Base-by-base conservation (phyloP, 306 rosid genomes). In the Medicago arabica region DNA sequence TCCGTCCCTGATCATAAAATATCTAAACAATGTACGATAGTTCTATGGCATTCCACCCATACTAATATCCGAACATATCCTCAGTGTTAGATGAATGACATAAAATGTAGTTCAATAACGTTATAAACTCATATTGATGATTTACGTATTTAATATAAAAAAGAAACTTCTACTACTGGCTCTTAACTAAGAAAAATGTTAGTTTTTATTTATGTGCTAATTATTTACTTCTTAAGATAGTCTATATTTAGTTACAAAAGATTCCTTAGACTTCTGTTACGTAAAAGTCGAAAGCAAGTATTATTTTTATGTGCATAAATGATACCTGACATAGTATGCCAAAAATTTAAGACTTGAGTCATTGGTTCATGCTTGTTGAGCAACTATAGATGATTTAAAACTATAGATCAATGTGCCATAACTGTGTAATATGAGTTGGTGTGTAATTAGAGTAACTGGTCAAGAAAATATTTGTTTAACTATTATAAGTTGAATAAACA, bases 301-400 rank as follows among this genome's bases (percentile, higher is more conserved):
- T 54, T 9, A 28, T 28, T 40, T 69, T 46, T 60, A 17, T 47
- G 43, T 62, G 62, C 7, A 13, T 31, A 61, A 28, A 28, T 60
- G 31, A 38, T 53, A 53, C 50, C 28, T 54, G 43, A 19, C 66
- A 16, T 18, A 28, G 44, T 16, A n/a, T 60, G 50, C 64, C 70
- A 23, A 28, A 31, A 34, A 65, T 44, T 73, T 67, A 46, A 40
- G 39, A 19, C 50, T 8, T 23, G 28, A n/a, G 54, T 25, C 66
- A 8, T n/a, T 6, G 66, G 3, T 53, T 50, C 54, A 31, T 61
- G 21, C 49, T 31, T 62, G 34, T 74, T 74, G 62, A 53, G 53
- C 39, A 21, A 5, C 23, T 70, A 62, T 71, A 23, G 54, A 47
- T 21, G 3, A 49, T 54, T 71, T 6, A 25, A 49, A 71, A 41